Conservation (phyloP, 1,139 yeast genomes). For the Hansenula sp. region DNA sequence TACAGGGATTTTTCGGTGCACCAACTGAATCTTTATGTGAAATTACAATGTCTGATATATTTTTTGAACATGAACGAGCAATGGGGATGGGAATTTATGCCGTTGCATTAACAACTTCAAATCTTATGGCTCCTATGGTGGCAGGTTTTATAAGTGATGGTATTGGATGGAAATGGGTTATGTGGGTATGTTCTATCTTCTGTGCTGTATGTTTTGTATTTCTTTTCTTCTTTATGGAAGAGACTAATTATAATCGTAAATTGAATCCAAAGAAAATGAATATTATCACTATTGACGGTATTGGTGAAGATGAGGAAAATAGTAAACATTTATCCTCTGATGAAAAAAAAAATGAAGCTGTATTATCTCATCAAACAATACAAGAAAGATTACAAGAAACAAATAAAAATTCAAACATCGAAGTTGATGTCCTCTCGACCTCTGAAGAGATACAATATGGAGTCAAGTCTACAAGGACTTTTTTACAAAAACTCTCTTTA, state of each 20-base stretch:
- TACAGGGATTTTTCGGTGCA: constrained; percentile 47
- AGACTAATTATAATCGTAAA: constrained; percentile 37
- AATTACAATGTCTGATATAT: constrained; percentile 43
- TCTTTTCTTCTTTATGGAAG: constrained; percentile 41
- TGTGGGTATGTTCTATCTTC: constrained; percentile 39
- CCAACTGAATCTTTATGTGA: constrained; percentile 55
- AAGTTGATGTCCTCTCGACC: constrained; percentile 3
- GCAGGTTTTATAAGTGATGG: constrained; percentile 47
- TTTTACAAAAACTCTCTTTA: constrained; percentile 29
- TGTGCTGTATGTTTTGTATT: constrained; percentile 40
- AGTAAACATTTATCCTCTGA: no score
- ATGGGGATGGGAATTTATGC: constrained; percentile 42
- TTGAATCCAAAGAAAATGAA: constrained; percentile 14
- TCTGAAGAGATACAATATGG: constrained; percentile 7
- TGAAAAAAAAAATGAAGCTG: neutral
- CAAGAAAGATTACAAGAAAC: neutral
- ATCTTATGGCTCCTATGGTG: constrained; percentile 40
- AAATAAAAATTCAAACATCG: neutral
- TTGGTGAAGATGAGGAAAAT: constrained; percentile 4
- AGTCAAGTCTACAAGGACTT: constrained; percentile 25
- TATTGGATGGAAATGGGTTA: constrained; percentile 46
- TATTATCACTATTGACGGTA: constrained; percentile 11
- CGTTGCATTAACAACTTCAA: constrained; percentile 34
- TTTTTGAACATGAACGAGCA: constrained; percentile 49
- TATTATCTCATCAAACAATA: neutral